Base-by-base conservation (phyloP, 208 protist genomes). In the Sergeia podlipaevii region DNA sequence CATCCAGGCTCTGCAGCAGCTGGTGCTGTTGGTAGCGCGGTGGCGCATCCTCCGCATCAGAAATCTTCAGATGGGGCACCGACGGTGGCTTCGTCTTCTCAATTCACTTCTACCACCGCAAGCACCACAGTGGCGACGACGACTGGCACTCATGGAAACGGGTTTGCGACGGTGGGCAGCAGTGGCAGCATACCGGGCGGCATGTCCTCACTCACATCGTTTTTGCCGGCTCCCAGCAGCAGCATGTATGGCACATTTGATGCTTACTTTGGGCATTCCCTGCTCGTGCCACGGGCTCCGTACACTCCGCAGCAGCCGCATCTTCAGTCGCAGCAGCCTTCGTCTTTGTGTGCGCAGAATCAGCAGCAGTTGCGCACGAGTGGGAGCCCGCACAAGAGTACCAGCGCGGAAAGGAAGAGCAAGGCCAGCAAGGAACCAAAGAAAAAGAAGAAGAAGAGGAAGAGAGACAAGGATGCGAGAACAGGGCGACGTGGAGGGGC, bases 181-280 rank as follows among this genome's bases (percentile, higher is more conserved):
- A 7, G 20, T 10, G 43, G 43, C 20, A 27, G 33, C 0, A 3
- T 59, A 26, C 46, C 52, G 1, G 15, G 38, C 3, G 41, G n/a
- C 34, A 0, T 38, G 34, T 3, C 43, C 30, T 60, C 58, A 11
- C 27, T 39, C 26, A 36, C 38, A 17, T 37, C 54, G 7, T 7
- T 38, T 5, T 57, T 47, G 3, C 30, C 38, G 0, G 61, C 60
- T 8, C 72, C 72, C 24, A 70, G 68, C 58, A 70, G 65, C 48
- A 74, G 72, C 45, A 79, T 79, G 72, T 68, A 79, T 59, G 66
- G 72, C 47, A 79, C 66, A 13, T 74, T 69, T 24, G 72, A 79
- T 24, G 65, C 72, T 3, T 79, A 70, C 54, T 74, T 65, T 48
- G 66, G 65, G 15, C 72, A 79, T 48, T 70, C 60, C 28, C 28